A percentile compares a stretch with the other conserved stretches of the same genome.
These are phyloP conservation scores for Colletotrichum destructivum DNA, from an alignment of 2,329 filamentous ascomycete species.

Conservation along the genomic window DNA sequence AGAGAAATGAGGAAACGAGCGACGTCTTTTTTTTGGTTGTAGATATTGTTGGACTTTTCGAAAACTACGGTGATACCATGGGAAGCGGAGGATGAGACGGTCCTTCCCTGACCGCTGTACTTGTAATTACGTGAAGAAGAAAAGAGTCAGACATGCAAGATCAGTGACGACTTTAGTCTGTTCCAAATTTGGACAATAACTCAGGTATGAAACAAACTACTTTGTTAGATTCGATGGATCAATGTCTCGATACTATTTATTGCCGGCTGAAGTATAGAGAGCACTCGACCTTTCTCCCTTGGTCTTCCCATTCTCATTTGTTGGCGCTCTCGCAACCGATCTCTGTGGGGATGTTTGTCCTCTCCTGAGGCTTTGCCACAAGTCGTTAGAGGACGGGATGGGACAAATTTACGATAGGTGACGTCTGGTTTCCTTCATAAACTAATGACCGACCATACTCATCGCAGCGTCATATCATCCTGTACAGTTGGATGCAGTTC, in stretches of 20 bases:
- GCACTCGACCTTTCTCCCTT: not conserved
- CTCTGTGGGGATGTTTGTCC: not conserved
- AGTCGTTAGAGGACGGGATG: not conserved
- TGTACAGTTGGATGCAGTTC: not conserved
- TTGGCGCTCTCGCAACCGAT: not conserved
- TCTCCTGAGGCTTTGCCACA: not conserved
- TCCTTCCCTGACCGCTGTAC: slow-evolving; percentile 27
- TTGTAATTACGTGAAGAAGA: slow-evolving; percentile 32
- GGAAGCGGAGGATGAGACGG: slow-evolving; percentile 25
- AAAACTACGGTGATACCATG: slow-evolving; percentile 35
- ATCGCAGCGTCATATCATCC: not conserved
- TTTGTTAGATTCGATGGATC: not conserved
- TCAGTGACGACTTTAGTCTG: slow-evolving; percentile 14
- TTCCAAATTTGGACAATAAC: slow-evolving; percentile 11
- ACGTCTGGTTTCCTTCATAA: not conserved
- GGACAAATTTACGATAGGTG: not conserved
- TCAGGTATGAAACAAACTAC: slow-evolving; percentile 4
- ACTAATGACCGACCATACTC: too few relatives aligned
- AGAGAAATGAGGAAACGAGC: slow-evolving; percentile 23
- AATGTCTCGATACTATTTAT: slow-evolving; percentile 4
- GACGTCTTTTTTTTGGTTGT: slow-evolving; percentile 12
- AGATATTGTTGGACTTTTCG: slow-evolving; percentile 16
- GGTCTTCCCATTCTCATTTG: not conserved
- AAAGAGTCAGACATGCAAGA: slow-evolving; percentile 8
- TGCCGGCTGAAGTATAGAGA: too few relatives aligned